Evolutionary conservation across 768 basidiomycete genomes (phyloP), one percentile per base, ranked within the genome.

Genomic region (Epithele typhae): DNA sequence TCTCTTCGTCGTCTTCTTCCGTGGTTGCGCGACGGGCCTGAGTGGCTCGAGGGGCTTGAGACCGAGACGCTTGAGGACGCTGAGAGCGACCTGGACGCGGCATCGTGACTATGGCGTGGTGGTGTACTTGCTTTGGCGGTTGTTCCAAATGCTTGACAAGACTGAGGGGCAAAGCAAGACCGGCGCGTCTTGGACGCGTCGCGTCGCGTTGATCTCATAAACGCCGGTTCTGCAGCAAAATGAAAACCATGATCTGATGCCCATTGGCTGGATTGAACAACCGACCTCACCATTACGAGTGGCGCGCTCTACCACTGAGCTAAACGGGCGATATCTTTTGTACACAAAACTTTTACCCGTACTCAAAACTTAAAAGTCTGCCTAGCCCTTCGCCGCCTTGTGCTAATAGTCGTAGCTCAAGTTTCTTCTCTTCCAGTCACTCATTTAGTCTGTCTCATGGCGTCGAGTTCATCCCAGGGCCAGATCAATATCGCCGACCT

Each of bases 401-500:
- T n/a, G n/a, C n/a, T n/a, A n/a, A n/a, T n/a, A n/a, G n/a, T n/a
- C n/a, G n/a, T n/a, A n/a, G n/a, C n/a, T n/a, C n/a, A n/a, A n/a
- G n/a, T n/a, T n/a, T n/a, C n/a, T n/a, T n/a, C n/a, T n/a, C n/a
- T n/a, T n/a, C n/a, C n/a, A n/a, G n/a, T n/a, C n/a, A n/a, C n/a
- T n/a, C n/a, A n/a, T n/a, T n/a, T n/a, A n/a, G n/a, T n/a, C 35
- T 37, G 21, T 32, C 15, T 15, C 42, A 66, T 74, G 72, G 65
- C 73, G 33, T 61, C 59, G 54, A n/a, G n/a, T n/a, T n/a, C n/a
- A n/a, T n/a, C n/a, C n/a, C n/a, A n/a, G n/a, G n/a, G n/a, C 59
- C 82, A 87, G 48, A 76, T 95, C 60, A 87, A 79, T 55, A 74
- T 95, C 15, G 70, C 78, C 12, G 92, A 97, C 65, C 77, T 99